Conservation (phyloP, 441 rosid species). For the Erysimum pusillum region DNA sequence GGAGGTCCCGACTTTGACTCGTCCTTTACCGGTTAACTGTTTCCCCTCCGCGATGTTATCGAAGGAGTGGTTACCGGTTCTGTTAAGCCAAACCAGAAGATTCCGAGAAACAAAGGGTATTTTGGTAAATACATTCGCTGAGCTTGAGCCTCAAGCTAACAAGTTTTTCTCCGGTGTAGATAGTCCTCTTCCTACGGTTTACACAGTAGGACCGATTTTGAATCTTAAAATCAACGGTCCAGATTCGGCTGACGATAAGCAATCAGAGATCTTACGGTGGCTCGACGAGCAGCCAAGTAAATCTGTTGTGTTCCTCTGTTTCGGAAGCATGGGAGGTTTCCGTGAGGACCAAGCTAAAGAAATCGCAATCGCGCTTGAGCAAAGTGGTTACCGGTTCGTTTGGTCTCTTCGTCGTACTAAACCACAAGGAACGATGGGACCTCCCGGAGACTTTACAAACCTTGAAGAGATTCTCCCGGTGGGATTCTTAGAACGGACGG, state of each 20-base stretch:
- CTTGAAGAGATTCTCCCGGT: conserved; percentile 45
- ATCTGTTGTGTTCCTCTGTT: conserved; percentile 63
- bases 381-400: conserved; percentile 21
- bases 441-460: conserved; percentile 39
- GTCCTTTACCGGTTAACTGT: conserved; percentile 53
- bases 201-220: conserved; percentile 53
- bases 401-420: conserved; percentile 46
- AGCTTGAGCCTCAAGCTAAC: conserved; percentile 58
- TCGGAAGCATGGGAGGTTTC: conserved; percentile 61
- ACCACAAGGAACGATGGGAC: conserved; percentile 25
- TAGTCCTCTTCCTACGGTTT: conserved; percentile 45
- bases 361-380: conserved; percentile 50
- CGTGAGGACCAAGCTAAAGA: conserved; percentile 45
- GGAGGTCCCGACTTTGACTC: conserved; percentile 52
- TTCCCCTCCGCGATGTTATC: conserved; percentile 46
- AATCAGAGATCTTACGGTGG: conserved; percentile 46
- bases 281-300: conserved; percentile 53
- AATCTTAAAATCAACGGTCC: conserved; percentile 31
- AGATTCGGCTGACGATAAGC: background rate
- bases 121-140: conserved; percentile 62
- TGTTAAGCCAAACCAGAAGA: conserved; percentile 18
- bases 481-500: conserved; percentile 45
- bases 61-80: conserved; percentile 28
- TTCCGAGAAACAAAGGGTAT: conserved; percentile 57
- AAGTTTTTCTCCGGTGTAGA: conserved; percentile 31